These are phyloP conservation scores for Omphalotus guepiniiformis DNA, from an alignment of 768 basidiomycete species.

Conservation along the genomic window DNA sequence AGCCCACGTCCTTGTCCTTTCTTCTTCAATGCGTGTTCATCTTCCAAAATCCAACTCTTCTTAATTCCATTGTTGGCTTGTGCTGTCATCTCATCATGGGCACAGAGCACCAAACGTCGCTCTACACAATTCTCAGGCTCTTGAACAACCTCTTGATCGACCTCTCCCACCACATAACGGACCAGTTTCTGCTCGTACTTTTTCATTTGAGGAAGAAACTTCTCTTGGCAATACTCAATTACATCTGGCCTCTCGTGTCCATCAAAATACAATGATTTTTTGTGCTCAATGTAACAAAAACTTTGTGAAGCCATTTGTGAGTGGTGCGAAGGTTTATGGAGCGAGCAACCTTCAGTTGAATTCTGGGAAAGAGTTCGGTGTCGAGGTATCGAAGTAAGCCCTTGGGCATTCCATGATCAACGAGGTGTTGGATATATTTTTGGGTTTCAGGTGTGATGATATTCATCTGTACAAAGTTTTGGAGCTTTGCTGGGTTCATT, in stretches of 20 bases:
- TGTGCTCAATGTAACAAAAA: constrained; percentile 19
- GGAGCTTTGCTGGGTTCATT: constrained; percentile 21
- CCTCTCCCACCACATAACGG: constrained; percentile 10
- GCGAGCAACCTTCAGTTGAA: constrained; percentile 13
- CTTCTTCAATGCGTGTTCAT: constrained; percentile 22
- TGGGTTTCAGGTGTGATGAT: constrained; percentile 15
- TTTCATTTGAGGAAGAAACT: constrained; percentile 10
- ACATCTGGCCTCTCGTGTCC: constrained; percentile 16
- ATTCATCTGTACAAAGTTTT: constrained; percentile 13
- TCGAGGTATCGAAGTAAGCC: constrained; percentile 23
- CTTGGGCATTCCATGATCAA: constrained; percentile 20
- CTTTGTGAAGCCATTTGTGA: constrained; percentile 17
- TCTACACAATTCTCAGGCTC: constrained; percentile 23
- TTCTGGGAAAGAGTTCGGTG: constrained; percentile 17
- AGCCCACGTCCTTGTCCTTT: constrained; percentile 28
- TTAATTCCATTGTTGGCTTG: constrained; percentile 33
- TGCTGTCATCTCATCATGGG: constrained; percentile 37
- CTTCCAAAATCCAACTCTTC: constrained; percentile 13
- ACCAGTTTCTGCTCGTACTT: neutral
- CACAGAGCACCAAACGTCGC: constrained; percentile 3
- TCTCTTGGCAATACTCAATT: constrained; percentile 8
- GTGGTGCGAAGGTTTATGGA: constrained; percentile 23
- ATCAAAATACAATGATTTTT: constrained; percentile 24
- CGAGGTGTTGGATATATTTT: constrained; percentile 15
- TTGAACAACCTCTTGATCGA: neutral